phyloP scores from a whole-genome alignment of 2,329 filamentous ascomycete species.

The Verticillium klebahnii region DNA sequence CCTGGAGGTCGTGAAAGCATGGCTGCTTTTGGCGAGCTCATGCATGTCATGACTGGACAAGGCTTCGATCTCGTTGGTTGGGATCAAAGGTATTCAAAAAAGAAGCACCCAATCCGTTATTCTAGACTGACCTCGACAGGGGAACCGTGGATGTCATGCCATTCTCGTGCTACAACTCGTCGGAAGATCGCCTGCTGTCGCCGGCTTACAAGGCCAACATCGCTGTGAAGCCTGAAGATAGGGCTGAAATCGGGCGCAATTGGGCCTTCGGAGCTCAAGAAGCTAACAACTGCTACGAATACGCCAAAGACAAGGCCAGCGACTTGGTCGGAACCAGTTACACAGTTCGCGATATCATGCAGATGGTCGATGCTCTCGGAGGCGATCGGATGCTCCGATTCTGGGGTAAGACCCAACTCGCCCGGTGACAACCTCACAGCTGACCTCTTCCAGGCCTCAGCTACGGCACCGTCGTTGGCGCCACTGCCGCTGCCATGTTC shows the following conservation, averaged over 20 bases:
- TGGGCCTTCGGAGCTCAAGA: conserved; percentile 18
- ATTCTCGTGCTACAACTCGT: conserved; percentile 17
- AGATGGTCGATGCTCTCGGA: conserved; percentile 31
- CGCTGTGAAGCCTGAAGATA: conserved; percentile 8
- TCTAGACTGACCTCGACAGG: conserved; percentile 6
- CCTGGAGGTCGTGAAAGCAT: conserved; percentile 1
- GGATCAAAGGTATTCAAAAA: conserved; percentile 18
- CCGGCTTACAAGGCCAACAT: not conserved
- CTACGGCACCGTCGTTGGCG: conserved; percentile 32
- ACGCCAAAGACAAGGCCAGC: conserved; percentile 15
- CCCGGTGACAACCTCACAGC: not conserved
- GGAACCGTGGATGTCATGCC: conserved; percentile 20
- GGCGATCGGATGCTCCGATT: conserved; percentile 35
- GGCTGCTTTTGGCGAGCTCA: not conserved
- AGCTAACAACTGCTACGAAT: conserved; percentile 13
- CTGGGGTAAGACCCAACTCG: conserved; percentile 22
- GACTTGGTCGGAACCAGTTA: conserved; percentile 29
- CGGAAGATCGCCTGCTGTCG: not conserved
- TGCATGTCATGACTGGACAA: conserved; percentile 13
- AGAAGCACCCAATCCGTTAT: not conserved
- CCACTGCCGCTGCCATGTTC: conserved; percentile 34
- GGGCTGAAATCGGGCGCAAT: conserved; percentile 10
- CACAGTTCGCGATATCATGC: conserved; percentile 37
- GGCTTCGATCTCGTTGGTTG: conserved; percentile 19
- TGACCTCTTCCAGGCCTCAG: conserved; percentile 15